Conservation (phyloP, 441 rosid species). For the Erysimum cheiri region DNA sequence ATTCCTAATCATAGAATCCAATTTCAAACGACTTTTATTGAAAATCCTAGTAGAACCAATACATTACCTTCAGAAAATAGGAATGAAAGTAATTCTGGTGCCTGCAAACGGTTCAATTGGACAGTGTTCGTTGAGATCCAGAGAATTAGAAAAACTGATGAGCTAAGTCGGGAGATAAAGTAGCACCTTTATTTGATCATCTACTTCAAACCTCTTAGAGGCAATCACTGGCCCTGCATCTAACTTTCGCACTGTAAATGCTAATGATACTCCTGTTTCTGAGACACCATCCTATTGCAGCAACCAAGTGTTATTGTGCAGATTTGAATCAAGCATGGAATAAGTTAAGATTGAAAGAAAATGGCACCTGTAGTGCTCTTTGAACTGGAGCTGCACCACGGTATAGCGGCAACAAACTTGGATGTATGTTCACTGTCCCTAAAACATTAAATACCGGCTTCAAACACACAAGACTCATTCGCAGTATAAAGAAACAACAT, state of each 20-base stretch:
- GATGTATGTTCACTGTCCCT: conserved; percentile 97
- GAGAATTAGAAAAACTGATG: neutral
- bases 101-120: conserved; percentile 56
- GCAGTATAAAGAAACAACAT: neutral
- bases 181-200: conserved; percentile 81
- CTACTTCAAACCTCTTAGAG: conserved; percentile 56
- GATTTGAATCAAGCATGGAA: neutral
- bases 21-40: neutral
- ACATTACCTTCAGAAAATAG: conserved; percentile 74
- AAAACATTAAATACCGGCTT: conserved; percentile 18
- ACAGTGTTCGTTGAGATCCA: conserved; percentile 3
- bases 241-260: conserved; percentile 78
- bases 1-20: neutral
- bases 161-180: neutral
- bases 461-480: neutral
- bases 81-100: conserved; percentile 76
- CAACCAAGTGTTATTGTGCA: conserved; percentile 37
- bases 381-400: conserved; percentile 99
- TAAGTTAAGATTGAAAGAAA: neutral
- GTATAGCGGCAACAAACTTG: conserved; percentile 83
- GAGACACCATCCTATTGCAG: conserved; percentile 77
- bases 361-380: conserved; percentile 75
- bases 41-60: neutral
- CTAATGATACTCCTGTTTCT: conserved; percentile 93
- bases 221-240: conserved; percentile 97